phyloP scores from a whole-genome alignment of 352 stramenopile species.

The Pelagophyceae sp. region DNA sequence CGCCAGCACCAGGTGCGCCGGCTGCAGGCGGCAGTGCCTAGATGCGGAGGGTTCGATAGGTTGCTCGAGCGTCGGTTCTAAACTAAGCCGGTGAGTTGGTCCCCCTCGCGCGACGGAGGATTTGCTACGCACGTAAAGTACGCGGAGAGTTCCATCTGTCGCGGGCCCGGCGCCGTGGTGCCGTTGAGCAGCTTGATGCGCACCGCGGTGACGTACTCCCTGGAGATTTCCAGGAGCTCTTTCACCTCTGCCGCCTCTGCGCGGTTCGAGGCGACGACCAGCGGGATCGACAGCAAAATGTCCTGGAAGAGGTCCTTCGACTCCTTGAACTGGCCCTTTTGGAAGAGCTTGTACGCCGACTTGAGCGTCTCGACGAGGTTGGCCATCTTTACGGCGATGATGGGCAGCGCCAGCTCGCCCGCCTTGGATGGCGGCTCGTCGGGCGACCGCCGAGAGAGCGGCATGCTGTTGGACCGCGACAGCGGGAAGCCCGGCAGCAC shows the following conservation, averaged over 20 bases:
- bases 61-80: too few species aligned
- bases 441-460: slow-evolving; percentile 22
- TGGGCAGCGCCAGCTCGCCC: slow-evolving; percentile 71
- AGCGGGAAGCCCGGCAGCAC: slow-evolving; percentile 49
- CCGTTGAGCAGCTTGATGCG: slow-evolving; percentile 76
- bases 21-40: slow-evolving; percentile 96
- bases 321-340: slow-evolving; percentile 93
- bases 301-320: slow-evolving; percentile 78
- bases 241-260: slow-evolving; percentile 78
- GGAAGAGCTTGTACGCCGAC: slow-evolving; percentile 89
- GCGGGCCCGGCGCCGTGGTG: slow-evolving; percentile 56
- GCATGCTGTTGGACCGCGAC: slow-evolving; percentile 41
- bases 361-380: slow-evolving; percentile 83
- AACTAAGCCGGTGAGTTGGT: too few species aligned
- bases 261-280: slow-evolving; percentile 81
- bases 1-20: slow-evolving; percentile 90
- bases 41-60: too few species aligned
- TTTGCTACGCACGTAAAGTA: too few species aligned
- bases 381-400: slow-evolving; percentile 71
- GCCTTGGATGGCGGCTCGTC: too few species aligned
- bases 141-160: slow-evolving; percentile 90
- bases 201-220: slow-evolving; percentile 95
- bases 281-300: slow-evolving; percentile 86
- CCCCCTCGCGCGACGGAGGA: too few species aligned
- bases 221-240: slow-evolving; percentile 85